Percentiles rank a stretch among this genome's conserved stretches.
These are phyloP conservation scores for Setaria viridis DNA, from an alignment of 202 grass and related monocot genomes.

Conservation along the genomic window DNA sequence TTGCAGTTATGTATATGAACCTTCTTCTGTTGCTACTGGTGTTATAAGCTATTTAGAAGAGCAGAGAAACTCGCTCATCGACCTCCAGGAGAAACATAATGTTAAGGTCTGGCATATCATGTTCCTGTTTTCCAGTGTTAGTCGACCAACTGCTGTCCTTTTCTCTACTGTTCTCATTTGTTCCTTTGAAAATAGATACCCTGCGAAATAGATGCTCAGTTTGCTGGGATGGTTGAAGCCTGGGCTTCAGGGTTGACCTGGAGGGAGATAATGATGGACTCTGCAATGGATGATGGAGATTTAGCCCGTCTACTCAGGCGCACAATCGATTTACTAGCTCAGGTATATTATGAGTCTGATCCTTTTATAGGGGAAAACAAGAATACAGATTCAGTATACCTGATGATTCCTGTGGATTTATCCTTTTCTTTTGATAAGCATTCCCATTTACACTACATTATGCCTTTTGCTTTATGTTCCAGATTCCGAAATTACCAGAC, in stretches of 20 bases:
- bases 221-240: constrained; percentile 98
- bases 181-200: constrained; percentile 65
- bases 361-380: neutral
- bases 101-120: constrained; percentile 68
- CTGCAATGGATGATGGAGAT: constrained; percentile 97
- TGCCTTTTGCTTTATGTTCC: constrained; percentile 30
- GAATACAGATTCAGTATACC: constrained; percentile 4
- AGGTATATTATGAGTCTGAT: constrained; percentile 52
- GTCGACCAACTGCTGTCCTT: constrained; percentile 12
- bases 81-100: constrained; percentile 85
- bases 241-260: constrained; percentile 96
- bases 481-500: constrained; percentile 99
- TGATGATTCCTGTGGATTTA: neutral
- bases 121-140: constrained; percentile 23
- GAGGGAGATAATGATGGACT: constrained; percentile 99
- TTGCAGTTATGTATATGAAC: constrained; percentile 95
- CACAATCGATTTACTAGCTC: constrained; percentile 91
- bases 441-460: constrained; percentile 32
- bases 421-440: constrained; percentile 32
- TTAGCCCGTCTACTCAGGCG: constrained; percentile 87
- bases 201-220: constrained; percentile 87
- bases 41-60: constrained; percentile 92
- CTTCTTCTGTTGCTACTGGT: constrained; percentile 75
- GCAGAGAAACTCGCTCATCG: constrained; percentile 75
- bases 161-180: constrained; percentile 23